phyloP scores from a whole-genome alignment of 2,329 filamentous ascomycete genomes.

The Epichloe glyceriae region DNA sequence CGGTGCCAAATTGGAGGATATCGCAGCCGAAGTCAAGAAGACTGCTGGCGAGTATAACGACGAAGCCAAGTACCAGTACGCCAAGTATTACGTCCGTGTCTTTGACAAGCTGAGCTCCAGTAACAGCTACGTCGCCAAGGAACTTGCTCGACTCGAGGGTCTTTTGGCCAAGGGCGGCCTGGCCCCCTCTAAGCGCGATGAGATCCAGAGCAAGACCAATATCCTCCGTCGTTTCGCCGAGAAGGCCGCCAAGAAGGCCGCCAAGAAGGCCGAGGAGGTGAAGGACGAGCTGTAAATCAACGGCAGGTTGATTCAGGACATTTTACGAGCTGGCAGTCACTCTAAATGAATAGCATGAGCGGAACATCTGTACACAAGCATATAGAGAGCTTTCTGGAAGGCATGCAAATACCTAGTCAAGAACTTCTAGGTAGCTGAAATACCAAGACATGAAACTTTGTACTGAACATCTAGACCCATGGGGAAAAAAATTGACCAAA shows the following conservation, averaged over 20 bases:
- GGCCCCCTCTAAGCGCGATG: conserved; percentile 75
- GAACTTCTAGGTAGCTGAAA: background rate
- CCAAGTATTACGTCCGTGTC: conserved; percentile 87
- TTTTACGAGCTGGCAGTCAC: background rate
- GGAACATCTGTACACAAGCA: background rate
- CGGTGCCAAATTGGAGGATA: conserved; percentile 46
- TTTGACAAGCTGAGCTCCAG: conserved; percentile 73
- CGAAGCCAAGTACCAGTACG: conserved; percentile 57
- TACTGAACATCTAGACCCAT: too few species aligned
- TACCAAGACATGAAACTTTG: background rate
- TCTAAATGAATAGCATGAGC: background rate
- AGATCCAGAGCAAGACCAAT: conserved; percentile 76
- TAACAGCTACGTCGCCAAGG: conserved; percentile 70
- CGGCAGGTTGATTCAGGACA: conserved; percentile 1
- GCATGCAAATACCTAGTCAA: background rate
- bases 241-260: conserved; percentile 43
- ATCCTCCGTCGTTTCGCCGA: conserved; percentile 67
- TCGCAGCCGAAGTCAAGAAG: conserved; percentile 60
- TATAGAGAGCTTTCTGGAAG: background rate
- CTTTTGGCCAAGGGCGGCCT: conserved; percentile 79
- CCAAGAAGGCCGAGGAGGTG: conserved; percentile 31
- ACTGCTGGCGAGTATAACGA: conserved; percentile 53
- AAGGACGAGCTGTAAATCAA: conserved; percentile 37
- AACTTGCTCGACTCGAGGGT: conserved; percentile 65
- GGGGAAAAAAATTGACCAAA: background rate